These are phyloP conservation scores for Abortiporus biennis DNA, from an alignment of 1,284 basidiomycete species.

Conservation along the genomic window DNA sequence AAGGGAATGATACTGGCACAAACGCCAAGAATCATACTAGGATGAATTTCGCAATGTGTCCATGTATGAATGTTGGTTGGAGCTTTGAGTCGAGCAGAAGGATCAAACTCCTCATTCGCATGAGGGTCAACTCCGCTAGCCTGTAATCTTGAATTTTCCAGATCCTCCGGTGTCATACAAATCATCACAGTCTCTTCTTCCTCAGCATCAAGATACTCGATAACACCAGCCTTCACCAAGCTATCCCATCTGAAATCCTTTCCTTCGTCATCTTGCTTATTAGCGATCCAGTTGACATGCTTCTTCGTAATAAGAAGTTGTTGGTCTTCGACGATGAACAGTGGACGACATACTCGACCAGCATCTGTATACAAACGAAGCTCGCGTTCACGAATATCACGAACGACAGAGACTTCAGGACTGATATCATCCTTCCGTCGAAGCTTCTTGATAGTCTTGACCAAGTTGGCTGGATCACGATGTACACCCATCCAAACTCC, in stretches of 20 bases:
- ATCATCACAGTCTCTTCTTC: conserved; percentile 99
- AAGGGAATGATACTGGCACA: conserved; percentile 99
- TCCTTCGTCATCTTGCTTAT: conserved; percentile 16
- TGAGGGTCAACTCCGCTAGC: conserved; percentile 55
- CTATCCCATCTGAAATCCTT: conserved; percentile 74
- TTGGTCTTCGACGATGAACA: conserved; percentile 95
- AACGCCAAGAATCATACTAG: conserved; percentile 97
- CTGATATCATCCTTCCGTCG: conserved; percentile 95
- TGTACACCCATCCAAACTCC: conserved; percentile 99
- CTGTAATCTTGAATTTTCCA: conserved; percentile 79
- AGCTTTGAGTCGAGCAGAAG: conserved; percentile 83
- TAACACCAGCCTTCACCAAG: conserved; percentile 81
- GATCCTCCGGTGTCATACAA: conserved; percentile 95
- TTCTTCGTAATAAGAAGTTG: conserved; percentile 81
- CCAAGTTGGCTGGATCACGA: conserved; percentile 88
- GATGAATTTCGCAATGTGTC: conserved; percentile 99
- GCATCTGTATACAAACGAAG: conserved; percentile 94
- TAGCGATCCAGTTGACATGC: conserved; percentile 71
- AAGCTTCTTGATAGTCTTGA: conserved; percentile 89
- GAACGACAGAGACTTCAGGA: conserved; percentile 93
- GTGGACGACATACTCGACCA: conserved; percentile 91
- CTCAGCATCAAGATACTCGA: conserved; percentile 96
- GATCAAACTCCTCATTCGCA: conserved; percentile 74
- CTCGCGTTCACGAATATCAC: conserved; percentile 96
- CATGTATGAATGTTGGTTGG: conserved; percentile 82